Base-by-base conservation (phyloP, 2,329 filamentous ascomycete species). In the Graphiopsis chlorocephala region DNA sequence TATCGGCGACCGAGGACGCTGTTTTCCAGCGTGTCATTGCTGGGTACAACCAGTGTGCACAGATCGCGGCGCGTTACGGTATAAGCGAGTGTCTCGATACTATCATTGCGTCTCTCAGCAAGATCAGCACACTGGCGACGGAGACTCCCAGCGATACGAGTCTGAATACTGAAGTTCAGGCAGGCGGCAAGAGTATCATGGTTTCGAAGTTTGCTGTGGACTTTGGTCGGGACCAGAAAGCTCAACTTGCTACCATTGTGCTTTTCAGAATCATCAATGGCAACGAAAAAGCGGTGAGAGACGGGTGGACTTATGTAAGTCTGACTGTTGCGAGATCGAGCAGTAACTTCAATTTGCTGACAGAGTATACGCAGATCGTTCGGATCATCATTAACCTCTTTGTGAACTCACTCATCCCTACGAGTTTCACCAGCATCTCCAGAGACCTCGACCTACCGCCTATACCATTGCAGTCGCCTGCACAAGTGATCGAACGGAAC, bases 181-280 rank as follows among this genome's bases (percentile, higher is more conserved):
- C 90, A 14, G 72, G 72, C 63, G 91, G 95, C 69, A 93, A 91
- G 77, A 95, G 90, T 73, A 92, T 99, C 64, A 99, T 99, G 95
- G 96, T 99, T 70, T 98, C 94, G 76, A 94, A 98, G 81, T 88
- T 97, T 68, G 94, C 96, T 53, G 95, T 99, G 66, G 93, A 96
- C 74, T 92, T 99, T 73, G 95, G 95, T 47, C 86, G 94, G 69
- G 92, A 99, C 76, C 94, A 96, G 78, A 90, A 93, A 74, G 94
- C 94, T 42, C 94, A 99, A 76, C 83, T 99, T 63, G 94, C 95
- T 7, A 97, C 92, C 8, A 87, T 98, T 61, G 92, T 99, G n/a
- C 82, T 99, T 29, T 99, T 99, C 84, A 88, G 93, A 45, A 91
- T 99, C 25, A 87, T 98, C 61, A 90, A 89, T 64, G 91, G 91